Conservation (phyloP, 371 early-diverging fungal genomes). For the Gilbertella persicaria region DNA sequence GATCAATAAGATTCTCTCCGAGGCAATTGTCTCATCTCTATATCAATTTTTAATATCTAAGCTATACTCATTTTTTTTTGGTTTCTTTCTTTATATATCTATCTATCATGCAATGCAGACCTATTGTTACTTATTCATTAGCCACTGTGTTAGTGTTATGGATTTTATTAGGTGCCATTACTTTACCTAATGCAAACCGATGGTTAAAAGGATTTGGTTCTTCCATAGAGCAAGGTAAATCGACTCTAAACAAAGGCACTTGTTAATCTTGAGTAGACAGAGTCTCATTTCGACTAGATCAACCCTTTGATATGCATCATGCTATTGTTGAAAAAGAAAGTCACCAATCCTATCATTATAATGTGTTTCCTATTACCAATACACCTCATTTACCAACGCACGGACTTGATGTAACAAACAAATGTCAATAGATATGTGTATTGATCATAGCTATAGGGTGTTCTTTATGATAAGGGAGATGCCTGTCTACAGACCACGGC, state of each 20-base stretch:
- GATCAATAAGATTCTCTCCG: too few species aligned
- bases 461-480: conserved; percentile 16
- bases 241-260: too few species aligned
- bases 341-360: neutral
- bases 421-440: neutral
- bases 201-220: conserved; percentile 17
- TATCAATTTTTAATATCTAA: too few species aligned
- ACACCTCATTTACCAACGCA: conserved; percentile 7
- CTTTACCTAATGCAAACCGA: conserved; percentile 16
- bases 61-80: too few species aligned
- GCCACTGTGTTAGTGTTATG: conserved; percentile 8
- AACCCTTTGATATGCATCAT: neutral
- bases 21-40: too few species aligned
- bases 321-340: neutral
- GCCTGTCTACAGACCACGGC: conserved; percentile 1
- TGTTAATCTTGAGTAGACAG: neutral
- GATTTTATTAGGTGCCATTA: conserved; percentile 18
- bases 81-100: too few species aligned
- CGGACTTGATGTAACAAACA: conserved; percentile 6
- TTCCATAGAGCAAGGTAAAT: conserved; percentile 9
- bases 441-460: conserved; percentile 6
- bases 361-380: conserved; percentile 10
- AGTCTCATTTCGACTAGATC: neutral
- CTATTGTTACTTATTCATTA: conserved; percentile 12
- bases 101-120: conserved; percentile 10